Evolutionary conservation across 2,329 filamentous ascomycete species (phyloP), one percentile per base, ranked within the genome.

Genomic region (Coniochaeta sp.): DNA sequence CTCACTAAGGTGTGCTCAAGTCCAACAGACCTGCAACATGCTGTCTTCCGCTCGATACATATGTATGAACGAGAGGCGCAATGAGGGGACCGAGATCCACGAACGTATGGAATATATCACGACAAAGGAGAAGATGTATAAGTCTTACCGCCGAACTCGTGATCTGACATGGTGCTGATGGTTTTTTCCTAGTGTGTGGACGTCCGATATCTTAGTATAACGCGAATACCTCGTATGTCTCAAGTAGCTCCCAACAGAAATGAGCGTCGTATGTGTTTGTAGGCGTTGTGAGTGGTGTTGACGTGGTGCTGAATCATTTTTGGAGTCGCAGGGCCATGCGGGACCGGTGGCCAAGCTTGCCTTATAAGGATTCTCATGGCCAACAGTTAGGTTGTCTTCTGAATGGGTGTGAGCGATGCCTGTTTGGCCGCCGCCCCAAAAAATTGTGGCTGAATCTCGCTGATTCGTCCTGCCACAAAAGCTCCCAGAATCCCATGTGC

Each of bases 81-180:
- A 40, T 3, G 6, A n/a, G 11, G 17, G 16, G 38, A 40, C 38
- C 16, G 17, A 40, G 38, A 40, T 19, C 5, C 4, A 40, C 2
- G 16, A 11, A n/a, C 6, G 6, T 17, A 52, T 26, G 9, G 9
- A 52, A 52, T 7, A 52, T n/a, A 52, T 31, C 14, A 52, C 11
- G 16, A 52, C 24, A 52, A 52, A 31, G 47, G 14, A 31, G 38
- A n/a, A 9, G 47, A 52, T 17, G 47, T 52, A 14, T 52, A 31
- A 52, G 47, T 52, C 47, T 74, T 70, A 86, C 85, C 81, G 74
- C 79, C 81, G 75, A 87, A 85, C 71, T 88, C 85, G 72, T 86
- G 82, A 68, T 88, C 85, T 61, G 85, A 88, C 85, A 88, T 88
- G 54, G 75, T 68, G 58, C 16, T 9, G 47, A 28, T 52, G 19